Evolutionary conservation across 495 filamentous ascomycete genomes (phyloP).

Genomic region (Xylaria venustula): DNA sequence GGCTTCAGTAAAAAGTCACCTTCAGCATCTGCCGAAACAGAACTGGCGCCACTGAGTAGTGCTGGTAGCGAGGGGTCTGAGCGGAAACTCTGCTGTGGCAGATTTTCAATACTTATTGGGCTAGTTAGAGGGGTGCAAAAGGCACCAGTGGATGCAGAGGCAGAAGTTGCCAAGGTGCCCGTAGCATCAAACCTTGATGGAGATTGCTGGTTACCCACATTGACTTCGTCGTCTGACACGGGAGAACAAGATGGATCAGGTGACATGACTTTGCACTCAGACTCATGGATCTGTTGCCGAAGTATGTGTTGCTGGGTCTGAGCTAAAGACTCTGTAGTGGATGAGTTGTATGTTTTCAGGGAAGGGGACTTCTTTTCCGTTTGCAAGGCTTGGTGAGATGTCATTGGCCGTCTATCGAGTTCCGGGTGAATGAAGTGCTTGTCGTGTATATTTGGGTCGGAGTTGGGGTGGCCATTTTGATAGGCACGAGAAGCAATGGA

Average conservation of each 20-base stretch:
- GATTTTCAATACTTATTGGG: conserved; percentile 53
- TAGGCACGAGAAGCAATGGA: conserved; percentile 33
- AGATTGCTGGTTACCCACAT: conserved; percentile 22
- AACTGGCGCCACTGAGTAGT: conserved; percentile 76
- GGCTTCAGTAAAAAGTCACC: conserved; percentile 53
- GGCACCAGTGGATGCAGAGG: conserved; percentile 43
- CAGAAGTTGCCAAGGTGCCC: conserved; percentile 42
- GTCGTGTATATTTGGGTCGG: conserved; percentile 47
- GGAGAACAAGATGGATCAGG: conserved; percentile 39
- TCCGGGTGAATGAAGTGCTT: conserved; percentile 32
- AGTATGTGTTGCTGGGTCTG: conserved; percentile 28
- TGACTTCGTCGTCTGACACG: conserved; percentile 48
- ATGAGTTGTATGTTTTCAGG: conserved; percentile 23
- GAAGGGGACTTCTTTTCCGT: conserved; percentile 27
- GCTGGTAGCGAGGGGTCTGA: conserved; percentile 77
- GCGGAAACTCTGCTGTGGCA: conserved; percentile 59
- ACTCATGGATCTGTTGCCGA: conserved; percentile 24
- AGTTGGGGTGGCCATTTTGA: conserved; percentile 40
- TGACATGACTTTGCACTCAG: conserved; percentile 14
- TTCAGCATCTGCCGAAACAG: conserved; percentile 62
- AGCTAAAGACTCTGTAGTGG: conserved; percentile 28
- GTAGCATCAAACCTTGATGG: conserved; percentile 36
- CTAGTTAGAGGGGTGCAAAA: conserved; percentile 46
- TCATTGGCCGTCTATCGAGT: conserved; percentile 35
- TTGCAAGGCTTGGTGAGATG: conserved; percentile 41